Percentiles rank a stretch among this genome's conserved stretches.
Evolutionary conservation across 2,329 filamentous ascomycete species (phyloP).

Genomic region (Endocalyx cinctus): DNA sequence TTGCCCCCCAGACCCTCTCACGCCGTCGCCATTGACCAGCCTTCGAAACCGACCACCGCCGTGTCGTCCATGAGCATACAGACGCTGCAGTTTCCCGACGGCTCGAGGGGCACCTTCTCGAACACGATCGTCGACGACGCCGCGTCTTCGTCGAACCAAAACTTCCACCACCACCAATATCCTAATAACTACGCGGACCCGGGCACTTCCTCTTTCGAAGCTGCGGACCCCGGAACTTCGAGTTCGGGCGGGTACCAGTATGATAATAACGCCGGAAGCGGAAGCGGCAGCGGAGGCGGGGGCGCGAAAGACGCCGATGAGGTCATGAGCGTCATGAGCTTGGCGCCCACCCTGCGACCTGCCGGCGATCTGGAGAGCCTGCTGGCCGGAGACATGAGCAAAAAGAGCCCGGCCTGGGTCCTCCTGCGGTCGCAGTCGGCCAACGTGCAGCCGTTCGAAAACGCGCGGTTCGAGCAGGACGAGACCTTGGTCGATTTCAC

Average conservation of each 20-base stretch:
- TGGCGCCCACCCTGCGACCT: conserved; percentile 57
- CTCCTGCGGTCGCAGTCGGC: conserved; percentile 60
- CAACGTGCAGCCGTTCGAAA: conserved; percentile 57
- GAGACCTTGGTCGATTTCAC: conserved; percentile 64
- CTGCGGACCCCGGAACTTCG: conserved; percentile 12
- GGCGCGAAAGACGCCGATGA: conserved; percentile 51
- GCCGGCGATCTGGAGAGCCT: conserved; percentile 76
- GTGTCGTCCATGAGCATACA: conserved; percentile 77
- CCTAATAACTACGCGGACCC: too few relatives aligned
- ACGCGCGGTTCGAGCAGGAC: conserved; percentile 33
- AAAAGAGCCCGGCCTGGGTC: conserved; percentile 64
- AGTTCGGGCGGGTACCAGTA: too few relatives aligned
- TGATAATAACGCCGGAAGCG: conserved; percentile 19
- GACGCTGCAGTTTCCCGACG: conserved; percentile 68
- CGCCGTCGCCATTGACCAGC: conserved; percentile 25
- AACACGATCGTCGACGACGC: conserved; percentile 31
- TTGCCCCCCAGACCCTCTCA: conserved; percentile 47
- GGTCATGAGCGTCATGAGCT: conserved; percentile 61
- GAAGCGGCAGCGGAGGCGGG: conserved; percentile 17
- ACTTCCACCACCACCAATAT: too few relatives aligned
- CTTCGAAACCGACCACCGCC: conserved; percentile 74
- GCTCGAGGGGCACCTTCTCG: conserved; percentile 59
- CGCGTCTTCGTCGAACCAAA: conserved; percentile 20
- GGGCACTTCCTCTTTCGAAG: too few relatives aligned
- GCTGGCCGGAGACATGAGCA: conserved; percentile 65